Percentiles rank a stretch among this genome's conserved stretches.
Evolutionary conservation across 306 rosid species (phyloP).

Genomic region (Ochetophila trinervis): DNA sequence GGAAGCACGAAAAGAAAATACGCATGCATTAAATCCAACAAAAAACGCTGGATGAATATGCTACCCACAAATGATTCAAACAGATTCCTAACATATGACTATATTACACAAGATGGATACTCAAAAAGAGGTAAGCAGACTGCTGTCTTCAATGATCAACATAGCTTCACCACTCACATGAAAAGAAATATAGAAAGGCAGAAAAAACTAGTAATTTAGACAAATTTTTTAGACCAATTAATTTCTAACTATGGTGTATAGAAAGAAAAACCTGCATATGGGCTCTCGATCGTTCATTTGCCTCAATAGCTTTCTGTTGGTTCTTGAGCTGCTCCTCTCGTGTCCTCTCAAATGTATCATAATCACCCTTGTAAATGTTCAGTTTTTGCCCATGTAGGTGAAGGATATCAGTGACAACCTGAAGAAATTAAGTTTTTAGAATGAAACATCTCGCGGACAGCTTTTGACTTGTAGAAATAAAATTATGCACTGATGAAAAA

Average conservation of each 20-base stretch:
- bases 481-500: not conserved
- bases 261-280: slow-evolving; percentile 84
- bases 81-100: not conserved
- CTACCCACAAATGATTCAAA: slow-evolving; percentile 10
- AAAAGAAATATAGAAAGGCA: not conserved
- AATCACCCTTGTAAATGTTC: slow-evolving; percentile 68
- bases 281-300: slow-evolving; percentile 81
- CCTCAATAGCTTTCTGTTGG: slow-evolving; percentile 85
- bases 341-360: slow-evolving; percentile 92
- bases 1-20: not conserved
- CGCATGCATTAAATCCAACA: slow-evolving; percentile 1
- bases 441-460: slow-evolving; percentile 13
- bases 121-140: not conserved
- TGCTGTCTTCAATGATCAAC: not conserved
- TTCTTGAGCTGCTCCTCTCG: slow-evolving; percentile 84
- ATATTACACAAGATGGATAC: not conserved
- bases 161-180: slow-evolving; percentile 2
- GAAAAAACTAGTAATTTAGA: not conserved
- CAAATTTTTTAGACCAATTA: not conserved
- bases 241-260: slow-evolving; percentile 2
- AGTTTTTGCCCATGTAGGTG: slow-evolving; percentile 86
- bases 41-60: slow-evolving; percentile 1
- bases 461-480: slow-evolving; percentile 10
- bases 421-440: slow-evolving; percentile 25
- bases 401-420: slow-evolving; percentile 93